These are phyloP conservation scores for Fraxinus quadrangulata DNA, from an alignment of 257 asterid species.

Conservation along the genomic window DNA sequence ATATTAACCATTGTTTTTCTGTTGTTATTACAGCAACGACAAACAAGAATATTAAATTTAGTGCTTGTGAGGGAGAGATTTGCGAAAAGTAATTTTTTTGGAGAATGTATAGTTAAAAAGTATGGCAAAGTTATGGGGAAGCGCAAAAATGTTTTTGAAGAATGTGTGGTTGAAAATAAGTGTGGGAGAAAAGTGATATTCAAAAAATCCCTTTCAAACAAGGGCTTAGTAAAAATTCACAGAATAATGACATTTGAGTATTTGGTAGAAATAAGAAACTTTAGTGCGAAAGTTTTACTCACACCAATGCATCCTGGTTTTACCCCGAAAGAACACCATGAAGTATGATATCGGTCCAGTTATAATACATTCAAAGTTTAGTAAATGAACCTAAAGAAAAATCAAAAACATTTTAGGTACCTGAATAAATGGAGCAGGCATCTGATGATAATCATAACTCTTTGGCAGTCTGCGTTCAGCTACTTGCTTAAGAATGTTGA, in stretches of 20 bases:
- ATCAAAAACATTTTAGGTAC: conserved; percentile 27
- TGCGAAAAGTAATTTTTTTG: no score
- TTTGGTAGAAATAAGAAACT: not conserved
- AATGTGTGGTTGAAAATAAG: no score
- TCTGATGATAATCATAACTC: conserved; percentile 95
- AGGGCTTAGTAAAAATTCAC: not conserved
- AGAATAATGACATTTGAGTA: not conserved
- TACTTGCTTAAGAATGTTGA: conserved; percentile 92
- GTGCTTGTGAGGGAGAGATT: no score
- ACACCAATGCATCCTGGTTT: not conserved
- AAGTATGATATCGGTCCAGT: not conserved
- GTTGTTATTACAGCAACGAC: not conserved
- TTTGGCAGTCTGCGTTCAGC: conserved; percentile 91
- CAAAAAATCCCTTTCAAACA: no score
- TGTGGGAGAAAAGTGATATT: no score
- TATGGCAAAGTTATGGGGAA: no score
- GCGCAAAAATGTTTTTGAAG: no score
- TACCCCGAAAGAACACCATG: not conserved
- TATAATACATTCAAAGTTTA: not conserved
- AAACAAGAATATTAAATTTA: not conserved
- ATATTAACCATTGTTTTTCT: not conserved
- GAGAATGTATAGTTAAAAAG: no score
- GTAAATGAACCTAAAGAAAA: not conserved
- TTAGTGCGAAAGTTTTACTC: not conserved
- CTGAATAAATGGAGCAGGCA: conserved; percentile 99